Conservation (phyloP, 1,284 basidiomycete species). For the Sanghuangporus baumii region DNA sequence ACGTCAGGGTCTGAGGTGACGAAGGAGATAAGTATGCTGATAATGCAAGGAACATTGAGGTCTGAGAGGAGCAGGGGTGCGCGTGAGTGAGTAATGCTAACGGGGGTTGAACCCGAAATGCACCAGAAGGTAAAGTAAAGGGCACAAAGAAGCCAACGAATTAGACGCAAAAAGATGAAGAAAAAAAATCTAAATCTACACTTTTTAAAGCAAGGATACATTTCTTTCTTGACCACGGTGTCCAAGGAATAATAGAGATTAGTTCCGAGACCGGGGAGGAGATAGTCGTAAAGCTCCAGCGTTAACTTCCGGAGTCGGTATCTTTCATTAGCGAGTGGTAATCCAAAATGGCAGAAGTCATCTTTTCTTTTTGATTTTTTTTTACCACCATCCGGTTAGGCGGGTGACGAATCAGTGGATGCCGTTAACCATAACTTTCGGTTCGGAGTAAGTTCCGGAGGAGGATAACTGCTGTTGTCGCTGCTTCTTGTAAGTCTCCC, state of each 20-base stretch:
- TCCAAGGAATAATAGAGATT: background rate
- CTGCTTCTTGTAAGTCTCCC: constrained; percentile 44
- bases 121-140: constrained; percentile 16
- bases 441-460: background rate
- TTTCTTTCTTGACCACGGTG: background rate
- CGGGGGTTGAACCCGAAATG: constrained; percentile 74
- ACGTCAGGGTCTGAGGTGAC: background rate
- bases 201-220: background rate
- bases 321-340: background rate
- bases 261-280: background rate
- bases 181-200: constrained; percentile 14
- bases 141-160: background rate
- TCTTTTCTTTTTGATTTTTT: too few relatives aligned
- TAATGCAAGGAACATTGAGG: background rate
- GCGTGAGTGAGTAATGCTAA: constrained; percentile 28
- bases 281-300: background rate
- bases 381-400: background rate
- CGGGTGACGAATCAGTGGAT: constrained; percentile 21
- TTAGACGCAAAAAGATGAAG: background rate
- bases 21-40: background rate
- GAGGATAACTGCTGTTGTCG: constrained; percentile 17
- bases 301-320: background rate
- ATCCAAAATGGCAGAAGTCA: background rate
- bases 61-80: background rate
- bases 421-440: constrained; percentile 11